Percentiles rank a stretch among this genome's conserved stretches.
Evolutionary conservation across 1,284 basidiomycete species (phyloP).

Genomic region (Athelia psychrophila): DNA sequence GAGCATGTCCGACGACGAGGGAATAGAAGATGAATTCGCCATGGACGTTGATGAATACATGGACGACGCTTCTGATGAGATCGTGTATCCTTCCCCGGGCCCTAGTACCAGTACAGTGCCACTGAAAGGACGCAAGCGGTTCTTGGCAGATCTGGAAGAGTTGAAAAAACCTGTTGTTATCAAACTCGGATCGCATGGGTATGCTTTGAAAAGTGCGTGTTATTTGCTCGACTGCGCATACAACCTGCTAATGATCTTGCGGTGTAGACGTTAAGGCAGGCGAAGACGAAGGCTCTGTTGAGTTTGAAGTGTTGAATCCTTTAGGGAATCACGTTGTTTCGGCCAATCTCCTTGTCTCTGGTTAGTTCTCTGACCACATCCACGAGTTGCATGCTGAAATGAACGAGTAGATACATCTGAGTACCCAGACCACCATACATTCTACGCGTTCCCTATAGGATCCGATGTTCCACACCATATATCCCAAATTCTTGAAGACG

Average conservation of each 20-base stretch:
- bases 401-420: conserved; percentile 53
- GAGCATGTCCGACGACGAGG: background rate
- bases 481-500: conserved; percentile 36
- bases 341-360: conserved; percentile 50
- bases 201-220: conserved; percentile 39
- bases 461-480: conserved; percentile 33
- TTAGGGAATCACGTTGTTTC: conserved; percentile 31
- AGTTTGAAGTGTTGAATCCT: conserved; percentile 37
- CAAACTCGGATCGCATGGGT: conserved; percentile 32
- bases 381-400: background rate
- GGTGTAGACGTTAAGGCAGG: conserved; percentile 42
- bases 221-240: background rate
- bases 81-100: background rate
- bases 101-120: conserved; percentile 24
- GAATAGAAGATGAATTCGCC: conserved; percentile 10
- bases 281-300: conserved; percentile 61
- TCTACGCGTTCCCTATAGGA: conserved; percentile 50
- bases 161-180: conserved; percentile 31
- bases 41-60: conserved; percentile 1
- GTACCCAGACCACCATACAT: conserved; percentile 54
- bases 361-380: conserved; percentile 25
- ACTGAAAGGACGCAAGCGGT: conserved; percentile 50
- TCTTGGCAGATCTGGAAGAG: conserved; percentile 49
- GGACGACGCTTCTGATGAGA: background rate
- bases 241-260: background rate